Base-by-base conservation (phyloP, 78 protist species). In the Dictyostelium firmibasis region DNA sequence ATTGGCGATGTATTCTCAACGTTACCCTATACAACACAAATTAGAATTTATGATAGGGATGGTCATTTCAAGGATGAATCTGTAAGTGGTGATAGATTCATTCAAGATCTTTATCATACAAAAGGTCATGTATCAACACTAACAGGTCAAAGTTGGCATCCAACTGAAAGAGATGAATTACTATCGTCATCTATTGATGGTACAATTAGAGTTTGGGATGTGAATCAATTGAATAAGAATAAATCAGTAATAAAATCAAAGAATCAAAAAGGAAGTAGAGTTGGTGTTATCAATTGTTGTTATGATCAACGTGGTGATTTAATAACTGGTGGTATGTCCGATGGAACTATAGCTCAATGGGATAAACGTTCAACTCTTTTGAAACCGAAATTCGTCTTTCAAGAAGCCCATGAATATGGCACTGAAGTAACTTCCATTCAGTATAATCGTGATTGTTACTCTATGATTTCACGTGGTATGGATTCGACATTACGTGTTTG, bases 201-300 rank as follows among this genome's bases (percentile, higher is more conserved):
- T 33, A 95, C 97, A 0, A 70, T 95, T 14, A 84, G 98, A 25
- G 7, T 97, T 31, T 97, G 98, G 98, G 96, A 95, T 76, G 74
- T 84, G 0, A 92, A 84, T 27, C 47, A n/a, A 16, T 20, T 69
- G 10, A 60, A 23, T 27, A 93, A 77, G 78, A 91, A 94, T n/a
- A 91, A 87, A 57, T 23, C 13, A 0, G 92, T 92, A 6, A 91
- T 79, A 70, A 85, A 88, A 76, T 64, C 75, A n/a, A 69, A 79
- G 18, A 53, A 69, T 36, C 67, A 38, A 33, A 86, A 87, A 62
- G 97, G 88, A 11, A 18, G 70, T 43, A 76, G 86, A 64, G 29
- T 85, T 33, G 94, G 88, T 31, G 86, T 77, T 0, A 84, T 85
- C 10, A 53, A 84, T 31, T 79, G 88, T 36, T 72, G 72, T 4